A percentile compares a stretch with the other conserved stretches of the same genome.
Evolutionary conservation across 179 eudicot genomes (phyloP).

Genomic region (Vitellaria paradoxa): DNA sequence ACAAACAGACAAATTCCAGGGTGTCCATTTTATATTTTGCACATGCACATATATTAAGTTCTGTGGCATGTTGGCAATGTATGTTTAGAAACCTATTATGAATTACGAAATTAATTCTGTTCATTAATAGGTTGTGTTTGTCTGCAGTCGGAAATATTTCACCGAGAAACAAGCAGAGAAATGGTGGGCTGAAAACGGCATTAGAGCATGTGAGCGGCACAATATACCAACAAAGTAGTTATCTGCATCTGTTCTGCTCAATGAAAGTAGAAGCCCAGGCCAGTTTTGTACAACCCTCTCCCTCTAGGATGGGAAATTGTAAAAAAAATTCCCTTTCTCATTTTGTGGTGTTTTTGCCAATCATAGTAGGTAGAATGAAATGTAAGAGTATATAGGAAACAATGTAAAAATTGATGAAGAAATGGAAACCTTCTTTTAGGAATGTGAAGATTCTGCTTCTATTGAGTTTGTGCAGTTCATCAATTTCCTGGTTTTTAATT

Average conservation of each 20-base stretch:
- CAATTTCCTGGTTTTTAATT: not conserved
- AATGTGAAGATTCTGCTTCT: not conserved
- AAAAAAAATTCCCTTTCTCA: not conserved
- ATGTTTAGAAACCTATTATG: not conserved
- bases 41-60: too few species aligned
- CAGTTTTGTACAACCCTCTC: constrained; percentile 7
- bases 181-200: constrained; percentile 85
- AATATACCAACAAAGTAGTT: constrained; percentile 33
- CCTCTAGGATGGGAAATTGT: not conserved
- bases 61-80: not conserved
- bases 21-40: too few species aligned
- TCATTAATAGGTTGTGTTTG: constrained; percentile 2
- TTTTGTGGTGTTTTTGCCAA: not conserved
- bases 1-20: too few species aligned
- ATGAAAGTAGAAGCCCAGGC: constrained; percentile 1
- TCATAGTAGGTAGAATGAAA: not conserved
- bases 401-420: not conserved
- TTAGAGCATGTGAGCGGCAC: constrained; percentile 61
- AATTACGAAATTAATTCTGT: not conserved
- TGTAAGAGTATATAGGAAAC: not conserved
- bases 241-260: not conserved
- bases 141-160: constrained; percentile 77
- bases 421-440: constrained; percentile 1
- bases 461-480: not conserved
- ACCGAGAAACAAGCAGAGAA: constrained; percentile 87